Base-by-base conservation (phyloP, 495 filamentous ascomycete genomes). In the Aspergillus nidulans region DNA sequence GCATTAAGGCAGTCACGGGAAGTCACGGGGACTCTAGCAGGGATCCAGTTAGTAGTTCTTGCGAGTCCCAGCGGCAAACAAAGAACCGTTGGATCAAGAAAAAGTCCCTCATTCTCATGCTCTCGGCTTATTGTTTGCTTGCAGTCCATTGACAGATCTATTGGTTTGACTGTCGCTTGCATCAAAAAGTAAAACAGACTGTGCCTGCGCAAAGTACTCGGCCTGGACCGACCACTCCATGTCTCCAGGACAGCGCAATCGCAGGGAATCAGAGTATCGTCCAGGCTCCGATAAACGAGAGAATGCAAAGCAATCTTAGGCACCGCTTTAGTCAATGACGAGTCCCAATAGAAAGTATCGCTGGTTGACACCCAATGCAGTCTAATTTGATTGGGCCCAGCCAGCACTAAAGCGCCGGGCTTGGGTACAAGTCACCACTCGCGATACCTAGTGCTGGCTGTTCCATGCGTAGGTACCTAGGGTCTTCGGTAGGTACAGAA, bases 1-100 rank as follows among this genome's bases (percentile, higher is more conserved):
- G 67, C 32, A 32, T 48, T 52, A 21, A 30, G 21, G 25, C 50
- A 57, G 65, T 73, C 71, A 74, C 69, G 67, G 68, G 68, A 62
- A 46, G 25, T 46, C 23, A 28, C 25, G 23, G 24, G 26, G 9
- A 9, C 26, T 28, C 4, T 9, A 4, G 8, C 30, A 34, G 30
- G 30, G 30, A 34, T 34, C n/a, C n/a, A n/a, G n/a, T n/a, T n/a
- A 26, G 8, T 47, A 24, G 36, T 39, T 39, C 36, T 39, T 39
- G 13, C n/a, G 36, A 18, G 3, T 16, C 10, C 21, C 32, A 18
- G 5, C 41, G 6, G 20, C 25, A 28, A 49, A 18, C 46, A 36
- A 39, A 21, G 46, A 49, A 36, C 46, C 46, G 28, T 49, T 36
- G 23, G 19, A 20, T 23, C 16, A 25, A 24, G 41, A 32, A 38